phyloP scores from a whole-genome alignment of 306 rosid species.

The Dryas drummondii region DNA sequence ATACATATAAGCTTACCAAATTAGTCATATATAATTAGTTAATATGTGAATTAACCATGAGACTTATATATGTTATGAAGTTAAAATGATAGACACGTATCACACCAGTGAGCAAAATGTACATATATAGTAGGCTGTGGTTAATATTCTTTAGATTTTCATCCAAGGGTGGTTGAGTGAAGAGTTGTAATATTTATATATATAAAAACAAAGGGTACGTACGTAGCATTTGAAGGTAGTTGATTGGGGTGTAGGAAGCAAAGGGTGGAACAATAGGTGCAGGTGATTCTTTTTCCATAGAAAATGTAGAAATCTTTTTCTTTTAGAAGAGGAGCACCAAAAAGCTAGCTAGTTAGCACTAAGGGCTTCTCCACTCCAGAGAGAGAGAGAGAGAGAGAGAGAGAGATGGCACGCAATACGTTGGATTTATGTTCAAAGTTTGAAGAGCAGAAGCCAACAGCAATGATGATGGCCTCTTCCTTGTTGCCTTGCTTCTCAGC shows the following conservation, averaged over 20 bases:
- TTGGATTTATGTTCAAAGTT: constrained; percentile 70
- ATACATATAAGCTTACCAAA: not conserved
- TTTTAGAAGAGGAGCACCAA: constrained; percentile 9
- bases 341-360: constrained; percentile 29
- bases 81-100: no score
- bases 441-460: constrained; percentile 59
- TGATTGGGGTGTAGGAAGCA: constrained; percentile 15
- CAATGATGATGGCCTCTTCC: constrained; percentile 68
- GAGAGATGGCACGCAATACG: constrained; percentile 47
- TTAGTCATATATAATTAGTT: not conserved
- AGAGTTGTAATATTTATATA: no score
- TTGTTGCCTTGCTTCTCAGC: constrained; percentile 35
- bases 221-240: constrained; percentile 5
- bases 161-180: no score
- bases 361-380: constrained; percentile 28
- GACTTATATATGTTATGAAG: no score
- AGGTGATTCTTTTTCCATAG: constrained; percentile 6
- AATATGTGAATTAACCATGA: no score
- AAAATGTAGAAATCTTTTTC: constrained; percentile 17
- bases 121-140: no score
- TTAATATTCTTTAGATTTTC: no score
- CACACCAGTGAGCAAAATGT: no score
- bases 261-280: constrained; percentile 9
- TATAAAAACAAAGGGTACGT: no score
- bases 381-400: constrained; percentile 32